Evolutionary conservation across 225 moss, liverwort and hornwort genomes (phyloP), one percentile per base, ranked within the genome.

Genomic region (Anthoceros angustus): DNA sequence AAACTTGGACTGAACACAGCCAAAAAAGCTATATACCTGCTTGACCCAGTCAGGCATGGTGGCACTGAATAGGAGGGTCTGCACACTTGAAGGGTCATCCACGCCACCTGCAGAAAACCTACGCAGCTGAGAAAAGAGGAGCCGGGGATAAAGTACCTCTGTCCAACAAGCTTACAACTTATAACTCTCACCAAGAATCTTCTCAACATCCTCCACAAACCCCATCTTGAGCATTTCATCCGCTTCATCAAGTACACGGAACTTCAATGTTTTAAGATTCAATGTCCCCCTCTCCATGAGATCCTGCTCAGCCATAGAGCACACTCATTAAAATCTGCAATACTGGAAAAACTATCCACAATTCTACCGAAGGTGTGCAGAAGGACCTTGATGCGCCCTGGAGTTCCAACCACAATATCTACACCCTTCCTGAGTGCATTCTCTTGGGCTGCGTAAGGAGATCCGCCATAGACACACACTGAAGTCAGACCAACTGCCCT

Each of bases 181-280:
- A 64, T 12, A 20, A 12, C 10, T 25, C 63, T 42, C 66, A 84
- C 80, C 81, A 12, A 83, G 83, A 71, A 98, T 98, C 38, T 72
- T 72, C 79, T 98, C 92, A 61, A 98, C 92, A 20, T 92, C 95
- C 39, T 92, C 92, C 46, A 98, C 95, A 42, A 92, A 98, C 0
- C 95, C 92, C 95, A 92, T 98, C 76, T 98, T 98, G 65, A 92
- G 69, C 92, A 92, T 98, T 75, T 92, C 95, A 66, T 98, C 95
- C 2, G 92, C 95, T 65, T 98, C 95, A 66, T 86, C 93, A 60
- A 98, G 68, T 16, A 98, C 87, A 3, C 98, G 86, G 39, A 98
- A 98, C 72, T 87, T 89, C 70, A 98, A 64, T 2, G 86, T 81
- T 66, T 86, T 98, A 71, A 98, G 67, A 20, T 87, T 83, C 83